Percentiles rank a stretch among this genome's conserved stretches.
These are phyloP conservation scores for Anisodus acutangulus DNA, from an alignment of 257 asterid genomes.

Conservation along the genomic window DNA sequence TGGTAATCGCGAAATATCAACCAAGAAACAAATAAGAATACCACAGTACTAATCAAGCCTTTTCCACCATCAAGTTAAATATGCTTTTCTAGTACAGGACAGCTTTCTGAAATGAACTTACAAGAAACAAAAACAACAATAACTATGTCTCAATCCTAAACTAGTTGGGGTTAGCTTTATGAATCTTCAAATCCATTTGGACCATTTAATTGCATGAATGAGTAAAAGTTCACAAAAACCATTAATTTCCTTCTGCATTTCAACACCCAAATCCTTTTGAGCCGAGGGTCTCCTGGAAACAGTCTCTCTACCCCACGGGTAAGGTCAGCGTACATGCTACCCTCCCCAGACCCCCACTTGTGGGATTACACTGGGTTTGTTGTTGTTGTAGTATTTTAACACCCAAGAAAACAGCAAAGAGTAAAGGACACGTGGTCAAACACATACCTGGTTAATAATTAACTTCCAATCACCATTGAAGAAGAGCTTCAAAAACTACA, in stretches of 20 bases:
- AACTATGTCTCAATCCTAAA: conserved; percentile 14
- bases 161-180: background rate
- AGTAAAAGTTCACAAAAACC: background rate
- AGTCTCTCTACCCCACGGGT: no score
- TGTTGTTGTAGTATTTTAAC: background rate
- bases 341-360: no score
- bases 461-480: conserved; percentile 10
- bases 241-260: background rate
- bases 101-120: background rate
- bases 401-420: background rate
- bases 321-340: no score
- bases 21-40: background rate
- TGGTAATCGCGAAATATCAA: background rate
- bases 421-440: background rate
- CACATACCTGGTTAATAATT: background rate
- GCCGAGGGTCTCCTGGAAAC: no score
- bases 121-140: background rate
- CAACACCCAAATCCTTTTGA: background rate
- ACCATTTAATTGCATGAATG: background rate
- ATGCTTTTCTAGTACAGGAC: background rate
- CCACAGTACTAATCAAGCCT: background rate
- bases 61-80: background rate
- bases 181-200: conserved; percentile 4
- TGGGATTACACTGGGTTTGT: no score
- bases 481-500: background rate